Evolutionary conservation across 345 rosid genomes (phyloP).

Genomic region (Salix caprea): DNA sequence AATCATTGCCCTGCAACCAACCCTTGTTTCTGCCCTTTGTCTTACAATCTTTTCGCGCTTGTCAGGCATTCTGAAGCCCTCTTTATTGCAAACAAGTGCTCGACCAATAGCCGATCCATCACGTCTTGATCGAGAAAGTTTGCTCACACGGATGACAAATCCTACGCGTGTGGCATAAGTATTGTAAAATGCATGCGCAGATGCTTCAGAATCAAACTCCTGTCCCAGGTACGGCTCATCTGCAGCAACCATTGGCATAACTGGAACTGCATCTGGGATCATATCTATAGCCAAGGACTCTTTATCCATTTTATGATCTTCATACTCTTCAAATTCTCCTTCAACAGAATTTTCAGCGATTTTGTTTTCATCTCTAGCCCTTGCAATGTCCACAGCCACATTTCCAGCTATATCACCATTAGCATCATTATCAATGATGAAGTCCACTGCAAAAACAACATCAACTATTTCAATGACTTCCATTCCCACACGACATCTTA

Average conservation of each 20-base stretch:
- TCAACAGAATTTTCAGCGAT: constrained; percentile 43
- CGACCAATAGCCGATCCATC: constrained; percentile 96
- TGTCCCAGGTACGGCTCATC: constrained; percentile 83
- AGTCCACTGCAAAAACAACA: constrained; percentile 65
- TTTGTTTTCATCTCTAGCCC: constrained; percentile 42
- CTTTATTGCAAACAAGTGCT: constrained; percentile 94
- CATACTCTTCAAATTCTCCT: constrained; percentile 33
- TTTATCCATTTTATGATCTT: constrained; percentile 47
- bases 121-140: constrained; percentile 90
- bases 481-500: neutral
- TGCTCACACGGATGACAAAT: constrained; percentile 93
- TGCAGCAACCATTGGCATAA: constrained; percentile 25
- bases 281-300: constrained; percentile 29
- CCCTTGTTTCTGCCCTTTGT: constrained; percentile 94
- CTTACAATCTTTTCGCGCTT: constrained; percentile 91
- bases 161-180: constrained; percentile 82
- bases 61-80: constrained; percentile 88
- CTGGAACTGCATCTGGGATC: constrained; percentile 33
- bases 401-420: constrained; percentile 41
- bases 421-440: constrained; percentile 49
- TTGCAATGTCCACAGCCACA: constrained; percentile 41
- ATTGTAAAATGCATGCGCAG: constrained; percentile 88
- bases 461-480: neutral
- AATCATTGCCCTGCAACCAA: constrained; percentile 98
- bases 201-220: constrained; percentile 91